Evolutionary conservation across 2,329 filamentous ascomycete species (phyloP), one percentile per base, ranked within the genome.

Genomic region (Coniella vitis): DNA sequence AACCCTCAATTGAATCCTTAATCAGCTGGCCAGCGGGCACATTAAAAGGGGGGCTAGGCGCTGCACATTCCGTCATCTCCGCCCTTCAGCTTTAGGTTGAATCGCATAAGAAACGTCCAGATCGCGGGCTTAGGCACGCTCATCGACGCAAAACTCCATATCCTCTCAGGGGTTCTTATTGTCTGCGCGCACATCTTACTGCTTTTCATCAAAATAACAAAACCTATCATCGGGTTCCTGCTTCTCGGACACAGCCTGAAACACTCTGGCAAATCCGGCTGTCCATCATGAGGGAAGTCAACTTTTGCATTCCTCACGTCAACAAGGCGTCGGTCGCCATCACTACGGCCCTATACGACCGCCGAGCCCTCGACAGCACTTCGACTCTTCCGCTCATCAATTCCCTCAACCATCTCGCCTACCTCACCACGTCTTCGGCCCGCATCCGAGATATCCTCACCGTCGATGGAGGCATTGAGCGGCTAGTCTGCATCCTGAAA

Each of bases 381-480:
- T 98, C 93, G 34, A 98, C 93, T 0, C 78, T 98, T 25, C 93
- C 93, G 46, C 81, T 98, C 55, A 97, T 98, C 74, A 98, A 97
- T 75, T 98, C 93, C 0, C 83, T 98, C 65, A 98, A 97, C 70
- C 93, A 98, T 66, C 87, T 98, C 58, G 91, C 93, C 57, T 97
- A 98, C 65, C 86, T 98, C 59, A 98, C 93, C 50, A 97, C 93
- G 25, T 97, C 93, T 3, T 98, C 93, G 2, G 91, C 91, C 54
- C 88, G 93, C 55, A 98, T 98, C 67, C 83, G 93, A 60, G 93
- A 98, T 65, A 98, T 98, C 55, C 79, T 98, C 56, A 97, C 91
- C 49, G 89, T 98, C 71, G 93, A 98, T 86, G 93, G 93, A 69
- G 93, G 93, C 54, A 93, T 98, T 67, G 93, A 98, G 73, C 77